A percentile compares a stretch with the other conserved stretches of the same genome.
These are phyloP conservation scores for Trichophyton equinum DNA, from an alignment of 2,329 filamentous ascomycete genomes.

Conservation along the genomic window DNA sequence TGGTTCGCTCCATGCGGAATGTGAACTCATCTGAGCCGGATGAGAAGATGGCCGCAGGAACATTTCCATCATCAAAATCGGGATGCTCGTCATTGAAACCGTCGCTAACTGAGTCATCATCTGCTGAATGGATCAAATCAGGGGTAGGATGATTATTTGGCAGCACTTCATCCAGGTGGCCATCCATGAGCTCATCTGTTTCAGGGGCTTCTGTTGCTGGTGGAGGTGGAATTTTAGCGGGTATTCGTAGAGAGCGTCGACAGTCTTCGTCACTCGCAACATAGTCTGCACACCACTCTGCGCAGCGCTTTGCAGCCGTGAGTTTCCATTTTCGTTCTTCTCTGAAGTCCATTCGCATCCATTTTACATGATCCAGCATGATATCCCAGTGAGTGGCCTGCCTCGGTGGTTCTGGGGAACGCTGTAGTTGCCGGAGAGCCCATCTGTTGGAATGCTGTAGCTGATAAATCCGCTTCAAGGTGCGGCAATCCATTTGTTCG, in stretches of 20 bases:
- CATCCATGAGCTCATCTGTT: not conserved
- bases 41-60: conserved; percentile 71
- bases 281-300: conserved; percentile 74
- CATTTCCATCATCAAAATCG: conserved; percentile 31
- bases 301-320: conserved; percentile 64
- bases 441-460: conserved; percentile 85
- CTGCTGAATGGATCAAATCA: conserved; percentile 53
- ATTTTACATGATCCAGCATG: conserved; percentile 81
- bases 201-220: conserved; percentile 12
- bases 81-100: conserved; percentile 35
- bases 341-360: conserved; percentile 94
- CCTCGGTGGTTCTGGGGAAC: conserved; percentile 65
- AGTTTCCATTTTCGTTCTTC: conserved; percentile 93
- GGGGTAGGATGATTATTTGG: conserved; percentile 45
- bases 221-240: conserved; percentile 19
- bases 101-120: conserved; percentile 45
- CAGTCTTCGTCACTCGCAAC: conserved; percentile 52
- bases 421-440: conserved; percentile 80
- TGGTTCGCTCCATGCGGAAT: conserved; percentile 62
- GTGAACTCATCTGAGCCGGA: conserved; percentile 71
- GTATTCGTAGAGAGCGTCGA: conserved; percentile 56
- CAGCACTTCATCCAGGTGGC: conserved; percentile 18
- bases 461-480: conserved; percentile 75
- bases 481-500: conserved; percentile 76
- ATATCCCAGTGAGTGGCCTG: conserved; percentile 74